phyloP scores from a whole-genome alignment of 2,329 filamentous ascomycete genomes.

The Diaporthe australafricana region DNA sequence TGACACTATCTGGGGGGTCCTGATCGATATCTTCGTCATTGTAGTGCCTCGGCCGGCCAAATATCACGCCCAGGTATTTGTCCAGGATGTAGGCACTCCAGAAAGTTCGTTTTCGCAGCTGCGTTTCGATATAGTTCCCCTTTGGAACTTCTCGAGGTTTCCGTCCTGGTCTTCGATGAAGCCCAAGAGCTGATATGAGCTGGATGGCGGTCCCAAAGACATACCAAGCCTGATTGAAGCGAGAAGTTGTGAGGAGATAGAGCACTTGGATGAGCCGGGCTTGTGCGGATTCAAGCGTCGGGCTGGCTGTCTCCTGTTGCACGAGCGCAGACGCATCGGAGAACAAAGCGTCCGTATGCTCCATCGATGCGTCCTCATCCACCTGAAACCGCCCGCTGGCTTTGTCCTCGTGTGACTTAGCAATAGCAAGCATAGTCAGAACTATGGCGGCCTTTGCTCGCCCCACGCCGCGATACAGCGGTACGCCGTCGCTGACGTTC shows the following conservation, averaged over 20 bases:
- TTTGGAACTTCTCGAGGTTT: constrained; percentile 19
- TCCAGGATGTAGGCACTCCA: constrained; percentile 73
- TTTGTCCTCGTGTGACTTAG: constrained; percentile 13
- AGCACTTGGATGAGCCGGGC: constrained; percentile 67
- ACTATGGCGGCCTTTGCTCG: constrained; percentile 2
- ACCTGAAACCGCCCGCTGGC: constrained; percentile 2
- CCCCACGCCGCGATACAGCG: neutral
- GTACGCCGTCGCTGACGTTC: neutral
- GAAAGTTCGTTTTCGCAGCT: constrained; percentile 68
- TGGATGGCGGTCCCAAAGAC: constrained; percentile 68
- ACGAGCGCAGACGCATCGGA: constrained; percentile 50
- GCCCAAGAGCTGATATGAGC: constrained; percentile 58
- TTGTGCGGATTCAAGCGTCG: constrained; percentile 66
- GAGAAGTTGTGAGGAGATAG: constrained; percentile 67
- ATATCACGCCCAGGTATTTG: constrained; percentile 72
- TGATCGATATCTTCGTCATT: constrained; percentile 75
- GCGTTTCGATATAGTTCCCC: constrained; percentile 57
- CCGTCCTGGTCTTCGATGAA: constrained; percentile 42
- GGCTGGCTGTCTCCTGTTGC: constrained; percentile 54
- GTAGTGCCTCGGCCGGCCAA: constrained; percentile 69
- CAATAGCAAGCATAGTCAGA: neutral
- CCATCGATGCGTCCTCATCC: constrained; percentile 30
- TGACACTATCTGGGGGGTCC: constrained; percentile 64
- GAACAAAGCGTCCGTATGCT: constrained; percentile 37
- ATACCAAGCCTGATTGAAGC: constrained; percentile 72